Base-by-base conservation (phyloP, 139 green algal species). In the Chlamydomonas incerta region DNA sequence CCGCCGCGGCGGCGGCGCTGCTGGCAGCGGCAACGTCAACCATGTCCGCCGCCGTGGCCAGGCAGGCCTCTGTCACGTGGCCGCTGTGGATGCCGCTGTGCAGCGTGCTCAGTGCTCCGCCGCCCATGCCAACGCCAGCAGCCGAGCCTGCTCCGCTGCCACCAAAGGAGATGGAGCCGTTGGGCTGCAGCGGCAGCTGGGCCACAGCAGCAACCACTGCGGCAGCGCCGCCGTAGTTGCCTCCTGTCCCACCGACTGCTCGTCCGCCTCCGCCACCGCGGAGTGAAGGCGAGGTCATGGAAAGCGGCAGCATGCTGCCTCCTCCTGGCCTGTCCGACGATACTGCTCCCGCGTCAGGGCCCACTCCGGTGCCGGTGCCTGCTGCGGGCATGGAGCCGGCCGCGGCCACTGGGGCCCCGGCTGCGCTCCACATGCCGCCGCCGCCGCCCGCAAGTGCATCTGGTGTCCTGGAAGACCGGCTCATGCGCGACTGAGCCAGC, bases 11-110 rank as follows among this genome's bases (percentile, higher is more conserved):
- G 63, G 26, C 63, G 63, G 26, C 31, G 74, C 55, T 57, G 74
- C 55, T 57, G 14, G 55, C 55, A 11, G 70, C 29, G 31, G 74
- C 74, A 0, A 70, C 57, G 33, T 70, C 55, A 6, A 70, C 74
- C 74, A 81, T 81, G 33, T 81, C 74, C 3, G 74, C 74, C 20
- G 74, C 74, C 11, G 74, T 81, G 8, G 74, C 74, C 33, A 81
- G 55, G 28, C 74, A 81, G 55, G 67, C 74, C 55, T 81, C 74
- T 0, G 55, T 69, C 20, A 35, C 74, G 74, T 67, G 55, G 58
- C 33, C 57, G 73, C 52, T 68, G 55, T 52, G 50, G 50, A n/a
- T 50, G 50, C n/a, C 52, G 58, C 35, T 33, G 57, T 21, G 20
- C 20, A 18, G 31, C 18, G 55, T 33, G 52, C 33, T 33, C 31